Conservation (phyloP, 805 yeast genomes). For the Isabelozyma pseudorhagii region DNA sequence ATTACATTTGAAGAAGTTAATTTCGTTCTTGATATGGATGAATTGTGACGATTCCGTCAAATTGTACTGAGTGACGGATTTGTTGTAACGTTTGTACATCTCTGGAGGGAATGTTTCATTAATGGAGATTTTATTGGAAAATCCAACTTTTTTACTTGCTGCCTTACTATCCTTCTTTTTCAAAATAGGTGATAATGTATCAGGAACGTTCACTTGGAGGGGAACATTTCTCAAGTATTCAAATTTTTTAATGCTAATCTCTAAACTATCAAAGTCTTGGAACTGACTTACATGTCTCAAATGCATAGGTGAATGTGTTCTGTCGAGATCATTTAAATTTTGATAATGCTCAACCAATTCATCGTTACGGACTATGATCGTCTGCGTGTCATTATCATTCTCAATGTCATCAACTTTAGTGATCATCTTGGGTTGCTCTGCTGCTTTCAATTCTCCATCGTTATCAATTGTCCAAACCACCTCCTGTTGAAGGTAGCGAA, state of each 20-base stretch:
- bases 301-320: conserved; percentile 27
- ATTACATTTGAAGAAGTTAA: conserved; percentile 59
- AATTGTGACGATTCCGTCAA: conserved; percentile 48
- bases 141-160: conserved; percentile 31
- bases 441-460: neutral
- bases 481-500: conserved; percentile 24
- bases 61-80: conserved; percentile 48
- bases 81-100: conserved; percentile 54
- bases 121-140: conserved; percentile 46
- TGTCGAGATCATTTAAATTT: conserved; percentile 18
- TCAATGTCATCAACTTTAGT: neutral
- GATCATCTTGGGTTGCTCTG: neutral
- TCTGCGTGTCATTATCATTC: conserved; percentile 6
- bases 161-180: conserved; percentile 3
- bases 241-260: conserved; percentile 27
- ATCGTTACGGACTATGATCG: conserved; percentile 18
- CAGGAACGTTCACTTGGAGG: neutral
- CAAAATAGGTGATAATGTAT: conserved; percentile 9
- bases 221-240: conserved; percentile 16
- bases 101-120: conserved; percentile 52
- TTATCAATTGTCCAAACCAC: conserved; percentile 16
- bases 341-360: conserved; percentile 23
- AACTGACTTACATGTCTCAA: conserved; percentile 35
- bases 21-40: conserved; percentile 57
- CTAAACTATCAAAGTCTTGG: conserved; percentile 27